Conservation (phyloP, 1,139 yeast genomes). For the Candida pseudoviswanathii region DNA sequence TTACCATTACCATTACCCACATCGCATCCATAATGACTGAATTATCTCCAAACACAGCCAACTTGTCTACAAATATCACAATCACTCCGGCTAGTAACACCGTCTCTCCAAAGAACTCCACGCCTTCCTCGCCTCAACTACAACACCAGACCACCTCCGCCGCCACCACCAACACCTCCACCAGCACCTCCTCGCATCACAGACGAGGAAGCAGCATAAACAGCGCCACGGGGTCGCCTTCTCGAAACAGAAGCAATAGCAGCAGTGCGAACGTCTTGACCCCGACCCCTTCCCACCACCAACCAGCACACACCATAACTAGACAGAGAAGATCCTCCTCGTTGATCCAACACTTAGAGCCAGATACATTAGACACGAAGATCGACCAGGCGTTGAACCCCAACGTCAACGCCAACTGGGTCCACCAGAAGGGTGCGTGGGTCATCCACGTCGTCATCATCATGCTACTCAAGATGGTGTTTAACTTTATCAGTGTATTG, state of each 20-base stretch:
- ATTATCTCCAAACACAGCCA: neutral
- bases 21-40: neutral
- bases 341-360: constrained; percentile 82
- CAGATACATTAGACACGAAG: constrained; percentile 88
- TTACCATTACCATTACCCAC: neutral
- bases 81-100: constrained; percentile 2
- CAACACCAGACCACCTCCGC: neutral
- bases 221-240: constrained; percentile 11
- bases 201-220: constrained; percentile 6
- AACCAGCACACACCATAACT: constrained; percentile 28
- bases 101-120: neutral
- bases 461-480: constrained; percentile 68
- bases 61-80: constrained; percentile 1
- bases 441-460: constrained; percentile 85
- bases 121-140: neutral
- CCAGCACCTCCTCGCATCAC: too few species aligned
- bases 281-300: constrained; percentile 33
- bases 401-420: constrained; percentile 95
- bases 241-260: constrained; percentile 15
- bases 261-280: constrained; percentile 16
- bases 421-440: constrained; percentile 96
- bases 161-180: too few species aligned
- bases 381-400: constrained; percentile 90
- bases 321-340: constrained; percentile 52
- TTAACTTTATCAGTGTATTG: constrained; percentile 68